These are phyloP conservation scores for Pseudogymnoascus sp. DNA, from an alignment of 2,329 filamentous ascomycete genomes.

Conservation along the genomic window DNA sequence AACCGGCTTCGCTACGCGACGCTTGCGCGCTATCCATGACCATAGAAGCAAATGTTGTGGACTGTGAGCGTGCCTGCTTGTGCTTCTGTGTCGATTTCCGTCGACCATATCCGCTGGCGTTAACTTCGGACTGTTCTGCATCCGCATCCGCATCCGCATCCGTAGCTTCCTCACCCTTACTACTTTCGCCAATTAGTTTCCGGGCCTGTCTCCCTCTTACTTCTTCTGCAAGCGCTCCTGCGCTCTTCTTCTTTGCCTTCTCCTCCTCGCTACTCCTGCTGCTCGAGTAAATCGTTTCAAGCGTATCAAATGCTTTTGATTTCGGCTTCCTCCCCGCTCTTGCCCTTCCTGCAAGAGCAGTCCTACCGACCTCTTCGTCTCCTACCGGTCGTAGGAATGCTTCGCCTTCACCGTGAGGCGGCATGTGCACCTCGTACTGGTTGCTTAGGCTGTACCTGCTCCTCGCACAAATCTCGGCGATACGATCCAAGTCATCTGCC, in stretches of 20 bases:
- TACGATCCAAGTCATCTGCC: conserved; percentile 52
- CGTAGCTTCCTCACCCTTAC: conserved; percentile 11
- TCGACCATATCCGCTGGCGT: not conserved
- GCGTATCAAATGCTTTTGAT: conserved; percentile 47
- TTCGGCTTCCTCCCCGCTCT: conserved; percentile 24
- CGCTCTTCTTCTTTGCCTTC: conserved; percentile 48
- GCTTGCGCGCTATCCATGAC: conserved; percentile 34
- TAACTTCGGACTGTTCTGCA: conserved; percentile 6
- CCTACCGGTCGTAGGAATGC: conserved; percentile 34
- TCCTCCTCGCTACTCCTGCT: conserved; percentile 59
- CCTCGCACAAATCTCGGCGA: conserved; percentile 59
- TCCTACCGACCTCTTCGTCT: conserved; percentile 18
- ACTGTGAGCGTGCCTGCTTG: conserved; percentile 29
- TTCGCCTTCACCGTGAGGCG: conserved; percentile 52
- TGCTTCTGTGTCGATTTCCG: conserved; percentile 1
- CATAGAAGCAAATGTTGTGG: conserved; percentile 39
- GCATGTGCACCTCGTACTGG: conserved; percentile 59
- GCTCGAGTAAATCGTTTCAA: conserved; percentile 61
- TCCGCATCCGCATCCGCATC: conserved; percentile 14
- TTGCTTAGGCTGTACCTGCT: conserved; percentile 59
- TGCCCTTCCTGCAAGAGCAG: conserved; percentile 18
- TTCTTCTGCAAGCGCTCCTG: conserved; percentile 47
- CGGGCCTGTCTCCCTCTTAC: conserved; percentile 42
- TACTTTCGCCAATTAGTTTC: conserved; percentile 26
- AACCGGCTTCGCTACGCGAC: conserved; percentile 26